Evolutionary conservation across 2,329 filamentous ascomycete species (phyloP), one percentile per base, ranked within the genome.

Genomic region (Botrytis medusae): DNA sequence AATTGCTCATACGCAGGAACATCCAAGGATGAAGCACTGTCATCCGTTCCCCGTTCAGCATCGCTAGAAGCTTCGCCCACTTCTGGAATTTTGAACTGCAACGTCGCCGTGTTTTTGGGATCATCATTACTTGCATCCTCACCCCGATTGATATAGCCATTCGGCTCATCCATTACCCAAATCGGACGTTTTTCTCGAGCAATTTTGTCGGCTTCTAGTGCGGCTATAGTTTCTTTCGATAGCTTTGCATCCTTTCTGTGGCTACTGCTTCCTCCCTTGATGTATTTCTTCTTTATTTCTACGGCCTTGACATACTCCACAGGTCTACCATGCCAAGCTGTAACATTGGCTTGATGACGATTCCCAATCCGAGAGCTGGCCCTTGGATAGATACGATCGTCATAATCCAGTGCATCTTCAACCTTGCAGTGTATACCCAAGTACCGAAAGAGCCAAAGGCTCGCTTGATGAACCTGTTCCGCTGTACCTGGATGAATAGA

Each of bases 391-490:
- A 99, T 98, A 76, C 96, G 91, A 82, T 99, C 96, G 80, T 99
- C 96, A 81, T 97, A 97, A 81, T 99, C 96, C 44, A 99, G 86
- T 0, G 94, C 96, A 84, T 99, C 96, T 82, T 98, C 95, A 1
- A 96, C 92, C 77, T 94, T 93, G 83, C 95, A 98, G 83, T 99
- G 96, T 77, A 97, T 94, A 54, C 96, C 96, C 10, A 99, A 85
- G 82, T 99, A 99, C 74, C 96, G 90, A 85, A 96, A 98, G 2
- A 94, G 95, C 96, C 96, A 99, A 79, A 98, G 89, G 79, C 94
- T 96, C 46, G 95, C 94, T 78, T 98, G 92, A 74, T 96, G 93
- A 73, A 95, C 92, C 81, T 98, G 95, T 80, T 97, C 94, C 73
- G 92, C 89, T 0, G 95, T 98, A 65, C 85, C 89, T 69, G 86